Evolutionary conservation across 441 rosid genomes (phyloP).

Genomic region (Syzygium malaccense): DNA sequence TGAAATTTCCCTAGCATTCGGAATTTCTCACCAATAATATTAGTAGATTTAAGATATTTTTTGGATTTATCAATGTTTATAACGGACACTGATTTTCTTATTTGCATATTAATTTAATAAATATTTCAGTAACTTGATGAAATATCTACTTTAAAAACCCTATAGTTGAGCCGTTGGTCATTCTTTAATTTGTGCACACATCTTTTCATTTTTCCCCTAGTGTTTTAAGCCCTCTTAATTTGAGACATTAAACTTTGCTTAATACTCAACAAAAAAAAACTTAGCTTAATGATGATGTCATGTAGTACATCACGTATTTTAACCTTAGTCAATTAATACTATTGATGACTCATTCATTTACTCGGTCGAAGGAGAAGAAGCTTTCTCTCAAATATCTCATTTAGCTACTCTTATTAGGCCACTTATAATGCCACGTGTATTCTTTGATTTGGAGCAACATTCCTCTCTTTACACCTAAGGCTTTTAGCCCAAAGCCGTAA

Average conservation of each 20-base stretch:
- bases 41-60: background rate
- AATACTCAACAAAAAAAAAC: no score
- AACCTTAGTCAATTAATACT: background rate
- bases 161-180: background rate
- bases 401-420: background rate
- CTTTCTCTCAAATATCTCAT: background rate
- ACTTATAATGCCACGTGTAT: background rate
- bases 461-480: background rate
- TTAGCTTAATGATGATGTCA: background rate
- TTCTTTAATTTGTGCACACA: background rate
- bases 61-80: background rate
- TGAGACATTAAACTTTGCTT: background rate
- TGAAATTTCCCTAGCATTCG: background rate
- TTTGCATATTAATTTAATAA: background rate
- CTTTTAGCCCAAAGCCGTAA: background rate
- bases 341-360: background rate
- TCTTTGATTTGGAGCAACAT: background rate
- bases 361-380: background rate
- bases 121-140: background rate
- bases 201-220: background rate
- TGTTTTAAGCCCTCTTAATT: background rate
- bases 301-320: background rate
- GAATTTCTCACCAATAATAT: background rate
- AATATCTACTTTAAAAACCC: no score
- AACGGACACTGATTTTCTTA: background rate